Conservation (phyloP, 139 green algal species). For the Spirogloea muscicola region DNA sequence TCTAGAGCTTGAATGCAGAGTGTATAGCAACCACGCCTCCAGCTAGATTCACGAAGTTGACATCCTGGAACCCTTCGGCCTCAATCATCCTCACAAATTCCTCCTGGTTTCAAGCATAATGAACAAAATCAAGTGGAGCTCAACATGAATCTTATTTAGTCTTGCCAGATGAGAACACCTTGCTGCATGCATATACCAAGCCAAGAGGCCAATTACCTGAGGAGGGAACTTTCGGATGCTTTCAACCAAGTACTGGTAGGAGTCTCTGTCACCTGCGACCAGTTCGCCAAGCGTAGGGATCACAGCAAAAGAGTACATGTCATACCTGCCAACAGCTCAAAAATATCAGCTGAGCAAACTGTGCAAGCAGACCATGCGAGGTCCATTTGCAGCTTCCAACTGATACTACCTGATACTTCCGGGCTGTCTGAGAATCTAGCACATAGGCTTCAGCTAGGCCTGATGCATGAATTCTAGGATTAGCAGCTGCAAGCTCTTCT, state of each 20-base stretch:
- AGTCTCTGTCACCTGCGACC: conserved; percentile 76
- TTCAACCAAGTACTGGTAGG: conserved; percentile 98
- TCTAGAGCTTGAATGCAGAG: conserved; percentile 89
- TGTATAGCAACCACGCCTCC: conserved; percentile 92
- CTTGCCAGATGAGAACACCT: no score
- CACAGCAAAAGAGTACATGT: conserved; percentile 90
- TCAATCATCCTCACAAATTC: conserved; percentile 75
- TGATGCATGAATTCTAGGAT: no score
- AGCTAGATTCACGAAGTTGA: conserved; percentile 80
- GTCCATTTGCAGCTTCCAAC: background rate
- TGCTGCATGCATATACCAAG: no score
- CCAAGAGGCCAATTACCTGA: no score
- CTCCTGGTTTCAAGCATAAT: no score
- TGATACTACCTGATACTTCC: background rate
- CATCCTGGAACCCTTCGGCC: conserved; percentile 71
- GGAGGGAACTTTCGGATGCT: conserved; percentile 91
- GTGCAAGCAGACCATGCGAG: background rate
- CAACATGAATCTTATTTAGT: no score
- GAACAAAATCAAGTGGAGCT: no score
- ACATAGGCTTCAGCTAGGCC: no score
- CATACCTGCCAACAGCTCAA: conserved; percentile 61
- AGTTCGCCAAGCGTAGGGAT: conserved; percentile 86
- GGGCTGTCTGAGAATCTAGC: background rate
- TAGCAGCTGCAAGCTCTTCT: no score
- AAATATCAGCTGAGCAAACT: background rate